Percentiles rank a stretch among this genome's conserved stretches.
Conservation (phyloP, 2,329 filamentous ascomycete species). For the Raffaelea ambrosiae region DNA sequence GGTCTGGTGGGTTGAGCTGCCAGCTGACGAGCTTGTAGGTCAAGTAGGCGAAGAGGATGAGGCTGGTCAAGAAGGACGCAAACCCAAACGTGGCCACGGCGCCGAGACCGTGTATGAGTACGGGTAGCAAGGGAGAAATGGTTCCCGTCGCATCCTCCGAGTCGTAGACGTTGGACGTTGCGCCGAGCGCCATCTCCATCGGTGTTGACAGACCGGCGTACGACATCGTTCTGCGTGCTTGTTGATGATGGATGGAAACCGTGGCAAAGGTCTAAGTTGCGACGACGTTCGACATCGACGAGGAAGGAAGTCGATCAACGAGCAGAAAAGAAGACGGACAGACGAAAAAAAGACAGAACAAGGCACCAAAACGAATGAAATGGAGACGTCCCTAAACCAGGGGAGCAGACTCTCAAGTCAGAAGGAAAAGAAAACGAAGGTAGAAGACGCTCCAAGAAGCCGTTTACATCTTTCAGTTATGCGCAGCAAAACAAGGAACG, state of each 20-base stretch:
- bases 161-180: conserved; percentile 12
- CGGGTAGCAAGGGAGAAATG: conserved; percentile 24
- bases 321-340: neutral
- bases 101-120: conserved; percentile 25
- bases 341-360: neutral
- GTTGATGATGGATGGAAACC: too few relatives aligned
- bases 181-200: conserved; percentile 1
- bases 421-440: too few relatives aligned
- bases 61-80: conserved; percentile 25
- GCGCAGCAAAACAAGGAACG: too few relatives aligned
- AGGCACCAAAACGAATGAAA: conserved; percentile 4
- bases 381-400: conserved; percentile 11
- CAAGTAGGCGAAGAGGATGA: conserved; percentile 24
- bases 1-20: conserved; percentile 17
- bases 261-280: too few relatives aligned
- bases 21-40: conserved; percentile 26
- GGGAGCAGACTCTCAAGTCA: conserved; percentile 7
- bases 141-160: conserved; percentile 19
- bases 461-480: too few relatives aligned
- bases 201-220: too few relatives aligned
- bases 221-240: too few relatives aligned
- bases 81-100: conserved; percentile 28
- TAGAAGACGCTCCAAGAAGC: too few relatives aligned
- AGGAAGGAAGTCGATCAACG: too few relatives aligned
- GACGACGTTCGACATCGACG: too few relatives aligned